phyloP scores from a whole-genome alignment of 768 basidiomycete genomes.

The Lactarius quietus region DNA sequence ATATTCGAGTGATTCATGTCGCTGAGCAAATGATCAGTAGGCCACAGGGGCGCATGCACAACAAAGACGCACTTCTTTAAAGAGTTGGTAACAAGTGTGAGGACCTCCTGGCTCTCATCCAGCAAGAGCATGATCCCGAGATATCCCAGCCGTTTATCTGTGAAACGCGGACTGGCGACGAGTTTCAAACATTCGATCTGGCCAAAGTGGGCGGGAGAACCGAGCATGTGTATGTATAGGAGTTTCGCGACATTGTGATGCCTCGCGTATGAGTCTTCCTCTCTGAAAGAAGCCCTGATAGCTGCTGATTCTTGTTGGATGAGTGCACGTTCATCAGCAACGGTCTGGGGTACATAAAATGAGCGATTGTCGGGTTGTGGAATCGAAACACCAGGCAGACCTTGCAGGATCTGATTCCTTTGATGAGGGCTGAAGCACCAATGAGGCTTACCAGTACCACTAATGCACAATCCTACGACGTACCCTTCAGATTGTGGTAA shows the following conservation, averaged over 20 bases:
- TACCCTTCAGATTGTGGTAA: constrained; percentile 85
- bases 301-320: constrained; percentile 98
- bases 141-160: constrained; percentile 95
- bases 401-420: constrained; percentile 98
- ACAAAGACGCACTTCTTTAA: constrained; percentile 84
- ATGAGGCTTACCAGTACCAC: constrained; percentile 29
- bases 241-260: constrained; percentile 98
- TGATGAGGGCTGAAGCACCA: constrained; percentile 74
- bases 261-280: constrained; percentile 92
- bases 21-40: constrained; percentile 43
- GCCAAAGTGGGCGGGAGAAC: constrained; percentile 97
- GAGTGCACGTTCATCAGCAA: constrained; percentile 95
- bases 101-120: constrained; percentile 96
- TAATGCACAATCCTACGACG: constrained; percentile 24
- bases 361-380: constrained; percentile 2
- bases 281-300: constrained; percentile 93
- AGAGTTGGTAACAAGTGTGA: constrained; percentile 96
- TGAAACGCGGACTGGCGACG: constrained; percentile 91
- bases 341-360: constrained; percentile 58
- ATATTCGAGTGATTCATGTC: constrained; percentile 99
- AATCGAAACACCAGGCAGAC: constrained; percentile 32
- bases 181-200: constrained; percentile 97
- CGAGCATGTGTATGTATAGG: constrained; percentile 98
- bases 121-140: constrained; percentile 96
- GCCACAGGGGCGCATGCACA: background rate